Evolutionary conservation across 2,329 filamentous ascomycete species (phyloP).

Genomic region (Orbilia blumenaviensis): DNA sequence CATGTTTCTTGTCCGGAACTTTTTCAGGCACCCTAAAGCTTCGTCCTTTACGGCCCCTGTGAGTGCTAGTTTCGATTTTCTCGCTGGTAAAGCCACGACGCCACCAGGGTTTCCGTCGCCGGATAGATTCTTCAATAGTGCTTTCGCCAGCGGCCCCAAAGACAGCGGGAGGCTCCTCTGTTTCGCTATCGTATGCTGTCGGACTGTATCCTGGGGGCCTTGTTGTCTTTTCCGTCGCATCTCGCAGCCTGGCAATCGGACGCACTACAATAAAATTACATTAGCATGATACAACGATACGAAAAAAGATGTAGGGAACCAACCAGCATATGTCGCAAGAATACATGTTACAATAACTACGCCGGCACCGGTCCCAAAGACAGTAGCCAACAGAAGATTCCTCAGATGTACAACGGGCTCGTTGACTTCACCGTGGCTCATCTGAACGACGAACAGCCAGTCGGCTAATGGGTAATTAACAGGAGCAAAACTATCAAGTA

Average conservation of each 20-base stretch:
- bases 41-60: conserved; percentile 59
- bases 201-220: conserved; percentile 51
- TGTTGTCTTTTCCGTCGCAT: conserved; percentile 76
- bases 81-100: conserved; percentile 36
- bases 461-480: conserved; percentile 67
- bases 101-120: conserved; percentile 45
- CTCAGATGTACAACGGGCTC: conserved; percentile 75
- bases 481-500: conserved; percentile 6
- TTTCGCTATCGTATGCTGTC: conserved; percentile 49
- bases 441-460: conserved; percentile 87
- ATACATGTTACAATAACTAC: conserved; percentile 78
- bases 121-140: conserved; percentile 36
- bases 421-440: conserved; percentile 79
- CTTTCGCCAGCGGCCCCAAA: conserved; percentile 27
- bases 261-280: conserved; percentile 71
- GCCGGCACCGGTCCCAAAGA: conserved; percentile 79
- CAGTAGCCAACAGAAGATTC: conserved; percentile 81
- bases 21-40: conserved; percentile 85
- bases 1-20: conserved; percentile 77
- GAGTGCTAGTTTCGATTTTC: background rate
- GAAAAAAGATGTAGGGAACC: background rate
- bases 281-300: background rate
- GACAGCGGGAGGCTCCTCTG: conserved; percentile 52
- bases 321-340: conserved; percentile 75
- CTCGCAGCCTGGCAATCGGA: conserved; percentile 79